Conservation (phyloP, 2,329 filamentous ascomycete species). For the Malbranchea zuffiana region DNA sequence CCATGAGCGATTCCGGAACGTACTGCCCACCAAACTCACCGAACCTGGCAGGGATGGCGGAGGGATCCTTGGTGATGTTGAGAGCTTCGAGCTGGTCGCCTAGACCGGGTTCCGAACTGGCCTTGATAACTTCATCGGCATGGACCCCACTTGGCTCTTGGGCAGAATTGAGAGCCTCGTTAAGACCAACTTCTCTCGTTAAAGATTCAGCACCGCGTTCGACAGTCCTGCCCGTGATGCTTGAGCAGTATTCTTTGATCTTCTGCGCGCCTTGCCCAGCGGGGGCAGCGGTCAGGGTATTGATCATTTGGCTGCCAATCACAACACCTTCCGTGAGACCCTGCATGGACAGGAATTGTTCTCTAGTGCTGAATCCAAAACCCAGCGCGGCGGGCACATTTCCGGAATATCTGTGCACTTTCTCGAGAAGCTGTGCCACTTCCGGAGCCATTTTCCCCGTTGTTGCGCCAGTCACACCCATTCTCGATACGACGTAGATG, state of each 20-base stretch:
- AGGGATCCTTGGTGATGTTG: slow-evolving; percentile 49
- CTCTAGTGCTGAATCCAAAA: slow-evolving; percentile 89
- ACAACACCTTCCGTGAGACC: slow-evolving; percentile 85
- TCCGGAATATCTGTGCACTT: slow-evolving; percentile 86
- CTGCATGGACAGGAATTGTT: slow-evolving; percentile 81
- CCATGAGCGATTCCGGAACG: slow-evolving; percentile 95
- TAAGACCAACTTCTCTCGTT: slow-evolving; percentile 57
- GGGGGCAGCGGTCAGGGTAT: slow-evolving; percentile 58
- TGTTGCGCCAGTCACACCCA: slow-evolving; percentile 93
- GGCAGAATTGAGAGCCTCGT: slow-evolving; percentile 55
- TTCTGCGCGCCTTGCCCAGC: slow-evolving; percentile 56
- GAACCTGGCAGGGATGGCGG: slow-evolving; percentile 70
- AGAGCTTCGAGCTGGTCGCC: slow-evolving; percentile 77
- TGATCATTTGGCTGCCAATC: slow-evolving; percentile 92
- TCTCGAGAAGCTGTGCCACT: slow-evolving; percentile 67
- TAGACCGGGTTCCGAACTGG: slow-evolving; percentile 52
- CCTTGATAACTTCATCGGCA: slow-evolving; percentile 38
- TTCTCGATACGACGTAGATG: slow-evolving; percentile 95
- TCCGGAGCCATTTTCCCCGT: slow-evolving; percentile 69
- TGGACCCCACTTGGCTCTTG: slow-evolving; percentile 46
- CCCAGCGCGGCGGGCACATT: slow-evolving; percentile 85
- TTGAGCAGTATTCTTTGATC: slow-evolving; percentile 77
- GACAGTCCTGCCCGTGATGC: slow-evolving; percentile 50
- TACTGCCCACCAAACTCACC: slow-evolving; percentile 96
- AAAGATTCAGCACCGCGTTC: slow-evolving; percentile 36